Base-by-base conservation (phyloP, 495 filamentous ascomycete species). In the Neurospora pannonica region DNA sequence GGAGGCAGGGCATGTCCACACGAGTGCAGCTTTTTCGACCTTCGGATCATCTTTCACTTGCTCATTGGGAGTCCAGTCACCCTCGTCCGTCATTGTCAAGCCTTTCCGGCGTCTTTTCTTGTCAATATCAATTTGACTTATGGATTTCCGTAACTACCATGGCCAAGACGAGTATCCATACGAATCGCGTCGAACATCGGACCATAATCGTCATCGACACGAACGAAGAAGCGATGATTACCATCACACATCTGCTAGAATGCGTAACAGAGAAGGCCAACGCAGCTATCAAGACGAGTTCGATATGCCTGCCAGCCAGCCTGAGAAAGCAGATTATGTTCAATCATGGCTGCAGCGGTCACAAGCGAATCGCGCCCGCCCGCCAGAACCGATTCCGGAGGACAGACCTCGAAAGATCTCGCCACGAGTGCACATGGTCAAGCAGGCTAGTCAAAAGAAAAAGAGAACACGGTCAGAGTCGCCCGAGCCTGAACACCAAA, bases 301-400 rank as follows among this genome's bases (percentile, higher is more conserved):
- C 28, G 54, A 67, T 67, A 15, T 36, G 28, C 28, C 36, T 4
- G 70, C 36, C 19, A 38, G 36, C 34, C 36, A 38, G 21, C 36
- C 70, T 15, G 70, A 46, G 15, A 67, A 67, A 1, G 8, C 31
- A 34, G 75, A 74, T 72, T 71, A 78, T 70, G 74, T 85, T 19
- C 77, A 83, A 71, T 78, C 77, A 73, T 85, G 84, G 84, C 48
- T 85, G 74, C 77, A 76, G 28, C 75, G 77, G 31, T 78, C 80
- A 71, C 72, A 78, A 73, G 72, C 76, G 40, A 78, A 75, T 37
- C 76, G 48, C 34, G 74, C 71, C 19, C 75, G 72, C 70, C 72
- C 74, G 34, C 71, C 31, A 36, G 40, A 28, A 11, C 31, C 43
- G 46, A 76, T 71, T 48, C 74, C 75, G 21, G 73, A 70, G 71